Base-by-base conservation (phyloP, 805 yeast genomes). In the Monosporozyma aquatica region DNA sequence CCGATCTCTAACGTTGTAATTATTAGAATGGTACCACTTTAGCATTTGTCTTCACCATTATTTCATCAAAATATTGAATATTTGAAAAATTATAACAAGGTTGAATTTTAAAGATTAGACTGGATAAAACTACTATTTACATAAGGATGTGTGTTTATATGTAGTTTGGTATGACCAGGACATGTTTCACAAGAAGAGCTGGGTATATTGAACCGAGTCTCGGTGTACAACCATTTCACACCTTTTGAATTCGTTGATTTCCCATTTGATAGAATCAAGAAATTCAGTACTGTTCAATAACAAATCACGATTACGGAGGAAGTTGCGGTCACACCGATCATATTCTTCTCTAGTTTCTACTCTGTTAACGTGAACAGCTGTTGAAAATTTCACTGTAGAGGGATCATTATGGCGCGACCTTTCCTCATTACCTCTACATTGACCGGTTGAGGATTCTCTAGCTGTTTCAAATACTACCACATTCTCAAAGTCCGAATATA, bases 141-240 rank as follows among this genome's bases (percentile, higher is more conserved):
- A n/a, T n/a, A n/a, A n/a, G n/a, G n/a, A n/a, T n/a, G n/a, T n/a
- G n/a, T n/a, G n/a, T n/a, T n/a, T n/a, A n/a, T n/a, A n/a, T n/a
- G n/a, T n/a, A n/a, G n/a, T n/a, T n/a, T n/a, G n/a, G n/a, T n/a
- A n/a, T n/a, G n/a, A n/a, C n/a, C n/a, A n/a, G n/a, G n/a, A n/a
- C n/a, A n/a, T n/a, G n/a, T n/a, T n/a, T n/a, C 15, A 39, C 14
- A 33, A 25, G 15, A 80, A 80, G 56, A 72, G 79, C 53, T 83
- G 90, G 6, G 90, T 83, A 56, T 76, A 73, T 24, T 64, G 59
- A 43, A 68, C 71, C 29, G 85, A 77, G 28, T 67, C 63, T 43
- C 74, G 79, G 57, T 83, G 87, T 27, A 83, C 82, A 29, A 66
- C 59, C 94, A 83, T 83, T 43, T 75, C 81, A 43, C 64, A 65